phyloP scores from a whole-genome alignment of 129 eudicot species.

The Centella asiatica region DNA sequence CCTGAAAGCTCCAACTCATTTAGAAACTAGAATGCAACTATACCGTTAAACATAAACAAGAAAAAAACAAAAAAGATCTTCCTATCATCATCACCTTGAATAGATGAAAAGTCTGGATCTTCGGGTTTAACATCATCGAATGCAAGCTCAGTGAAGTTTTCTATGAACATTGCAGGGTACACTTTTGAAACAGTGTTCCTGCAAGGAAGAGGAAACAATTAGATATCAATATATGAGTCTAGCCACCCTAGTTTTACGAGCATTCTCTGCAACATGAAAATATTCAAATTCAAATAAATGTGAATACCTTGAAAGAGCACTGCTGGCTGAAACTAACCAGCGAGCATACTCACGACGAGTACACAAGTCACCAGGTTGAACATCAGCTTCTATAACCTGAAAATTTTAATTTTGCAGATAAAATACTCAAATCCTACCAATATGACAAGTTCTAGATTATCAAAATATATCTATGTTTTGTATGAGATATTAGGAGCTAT shows the following conservation, averaged over 20 bases:
- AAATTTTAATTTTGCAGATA: slow-evolving; percentile 18
- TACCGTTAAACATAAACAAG: background rate
- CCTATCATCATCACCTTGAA: slow-evolving; percentile 54
- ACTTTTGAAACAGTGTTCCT: slow-evolving; percentile 85
- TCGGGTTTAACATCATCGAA: slow-evolving; percentile 92
- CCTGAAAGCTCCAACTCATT: slow-evolving; percentile 46
- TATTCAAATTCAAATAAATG: background rate
- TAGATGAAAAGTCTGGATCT: slow-evolving; percentile 90
- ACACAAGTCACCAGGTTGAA: slow-evolving; percentile 84
- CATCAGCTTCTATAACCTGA: slow-evolving; percentile 93
- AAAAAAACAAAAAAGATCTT: slow-evolving; percentile 1
- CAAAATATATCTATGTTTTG: background rate
- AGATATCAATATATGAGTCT: background rate
- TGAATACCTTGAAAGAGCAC: slow-evolving; percentile 82
- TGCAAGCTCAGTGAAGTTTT: slow-evolving; percentile 87
- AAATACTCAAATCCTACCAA: slow-evolving; percentile 5
- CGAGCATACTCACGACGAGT: slow-evolving; percentile 99
- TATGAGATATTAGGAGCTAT: too few species aligned
- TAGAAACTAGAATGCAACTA: slow-evolving; percentile 2
- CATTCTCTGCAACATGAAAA: background rate
- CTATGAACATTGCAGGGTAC: slow-evolving; percentile 97
- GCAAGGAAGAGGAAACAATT: slow-evolving; percentile 7
- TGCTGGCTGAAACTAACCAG: slow-evolving; percentile 94
- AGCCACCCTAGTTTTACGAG: background rate
- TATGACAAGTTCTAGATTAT: slow-evolving; percentile 4